Conservation (phyloP, 2,329 filamentous ascomycete species). For the Talaromyces marneffei region DNA sequence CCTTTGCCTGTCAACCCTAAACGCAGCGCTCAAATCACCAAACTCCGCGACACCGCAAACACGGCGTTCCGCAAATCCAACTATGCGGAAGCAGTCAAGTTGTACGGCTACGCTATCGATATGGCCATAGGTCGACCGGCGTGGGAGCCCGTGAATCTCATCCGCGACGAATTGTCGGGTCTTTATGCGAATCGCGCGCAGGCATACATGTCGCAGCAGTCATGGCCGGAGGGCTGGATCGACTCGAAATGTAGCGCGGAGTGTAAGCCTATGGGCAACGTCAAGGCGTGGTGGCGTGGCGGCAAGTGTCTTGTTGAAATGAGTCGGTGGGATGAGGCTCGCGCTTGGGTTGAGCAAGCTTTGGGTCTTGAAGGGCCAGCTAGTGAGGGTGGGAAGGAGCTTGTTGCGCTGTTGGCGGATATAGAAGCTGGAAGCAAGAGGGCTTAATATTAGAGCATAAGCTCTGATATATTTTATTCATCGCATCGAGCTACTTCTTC, state of each 20-base stretch:
- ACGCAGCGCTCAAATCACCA: slow-evolving; percentile 77
- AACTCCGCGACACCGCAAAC: slow-evolving; percentile 86
- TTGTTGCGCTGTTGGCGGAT: slow-evolving; percentile 56
- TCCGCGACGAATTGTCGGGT: slow-evolving; percentile 74
- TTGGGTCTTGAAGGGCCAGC: slow-evolving; percentile 72
- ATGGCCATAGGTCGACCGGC: slow-evolving; percentile 77
- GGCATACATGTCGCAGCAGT: slow-evolving; percentile 74
- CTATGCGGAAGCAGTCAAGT: slow-evolving; percentile 67
- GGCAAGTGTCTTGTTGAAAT: slow-evolving; percentile 86
- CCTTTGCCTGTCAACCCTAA: slow-evolving; percentile 91
- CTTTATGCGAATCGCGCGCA: slow-evolving; percentile 85
- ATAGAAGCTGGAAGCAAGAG: slow-evolving; percentile 44
- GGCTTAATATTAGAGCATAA: neutral
- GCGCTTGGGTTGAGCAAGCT: slow-evolving; percentile 67
- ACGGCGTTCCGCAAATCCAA: slow-evolving; percentile 70
- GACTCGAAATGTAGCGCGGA: slow-evolving; percentile 87
- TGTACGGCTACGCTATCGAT: slow-evolving; percentile 80
- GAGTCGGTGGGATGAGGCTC: slow-evolving; percentile 76
- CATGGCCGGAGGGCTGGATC: slow-evolving; percentile 78
- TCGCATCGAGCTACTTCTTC: neutral
- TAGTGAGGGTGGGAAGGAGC: slow-evolving; percentile 45
- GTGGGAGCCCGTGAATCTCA: slow-evolving; percentile 82
- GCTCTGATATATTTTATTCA: neutral
- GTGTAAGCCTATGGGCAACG: slow-evolving; percentile 77
- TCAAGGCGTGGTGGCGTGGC: slow-evolving; percentile 90